Percentiles rank a stretch among this genome's conserved stretches.
These are phyloP conservation scores for Sphaerulina vaccinii DNA, from an alignment of 2,329 filamentous ascomycete species.

Conservation along the genomic window DNA sequence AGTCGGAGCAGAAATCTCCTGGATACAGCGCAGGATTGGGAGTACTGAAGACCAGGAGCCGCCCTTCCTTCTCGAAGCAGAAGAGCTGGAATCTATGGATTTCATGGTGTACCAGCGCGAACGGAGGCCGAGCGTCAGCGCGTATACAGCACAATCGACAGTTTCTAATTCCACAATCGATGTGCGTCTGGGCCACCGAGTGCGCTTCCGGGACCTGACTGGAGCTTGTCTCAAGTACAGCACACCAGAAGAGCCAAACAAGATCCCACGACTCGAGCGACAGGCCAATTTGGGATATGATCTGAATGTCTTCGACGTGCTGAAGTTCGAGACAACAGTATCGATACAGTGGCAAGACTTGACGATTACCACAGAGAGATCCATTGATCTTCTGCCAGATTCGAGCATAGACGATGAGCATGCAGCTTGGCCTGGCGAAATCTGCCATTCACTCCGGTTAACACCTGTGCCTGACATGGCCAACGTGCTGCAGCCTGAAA, in stretches of 20 bases:
- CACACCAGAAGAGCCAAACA: constrained; percentile 40
- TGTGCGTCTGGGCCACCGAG: constrained; percentile 36
- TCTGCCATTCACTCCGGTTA: constrained; percentile 37
- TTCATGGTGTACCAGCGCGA: constrained; percentile 47
- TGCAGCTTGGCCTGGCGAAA: constrained; percentile 57
- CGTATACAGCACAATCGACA: constrained; percentile 11
- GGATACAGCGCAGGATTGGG: constrained; percentile 48
- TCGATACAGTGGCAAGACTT: constrained; percentile 61
- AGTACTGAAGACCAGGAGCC: constrained; percentile 28
- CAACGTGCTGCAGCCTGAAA: constrained; percentile 40
- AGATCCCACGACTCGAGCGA: constrained; percentile 46
- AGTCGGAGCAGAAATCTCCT: constrained; percentile 49
- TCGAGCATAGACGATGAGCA: constrained; percentile 55
- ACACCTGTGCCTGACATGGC: constrained; percentile 18
- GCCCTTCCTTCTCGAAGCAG: constrained; percentile 30
- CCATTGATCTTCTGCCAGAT: constrained; percentile 51
- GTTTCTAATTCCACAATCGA: constrained; percentile 38
- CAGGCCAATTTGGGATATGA: constrained; percentile 56
- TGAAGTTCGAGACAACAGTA: constrained; percentile 50
- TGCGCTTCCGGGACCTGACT: constrained; percentile 56
- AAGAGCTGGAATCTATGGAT: constrained; percentile 44
- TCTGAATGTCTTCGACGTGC: constrained; percentile 57
- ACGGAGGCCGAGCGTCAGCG: constrained; percentile 18
- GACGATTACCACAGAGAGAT: constrained; percentile 48
- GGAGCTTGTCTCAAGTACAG: constrained; percentile 55